Evolutionary conservation across 106 monocot genomes (phyloP).

Genomic region (Dendrobium chrysotoxum): DNA sequence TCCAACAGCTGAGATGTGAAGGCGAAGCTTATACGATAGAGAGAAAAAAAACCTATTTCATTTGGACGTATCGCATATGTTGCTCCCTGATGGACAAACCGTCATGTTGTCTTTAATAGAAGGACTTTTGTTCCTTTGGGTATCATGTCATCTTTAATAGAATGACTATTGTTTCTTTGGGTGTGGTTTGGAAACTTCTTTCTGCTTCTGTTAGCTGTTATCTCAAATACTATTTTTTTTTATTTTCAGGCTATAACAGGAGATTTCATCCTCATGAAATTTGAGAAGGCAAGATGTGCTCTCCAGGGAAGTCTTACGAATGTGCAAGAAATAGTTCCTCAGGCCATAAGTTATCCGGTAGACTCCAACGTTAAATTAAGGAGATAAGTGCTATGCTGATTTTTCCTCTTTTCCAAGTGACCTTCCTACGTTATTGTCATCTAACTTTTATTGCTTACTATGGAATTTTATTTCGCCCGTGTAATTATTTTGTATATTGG

Average conservation of each 20-base stretch:
- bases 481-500: not conserved
- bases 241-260: slow-evolving; percentile 65
- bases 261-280: slow-evolving; percentile 62
- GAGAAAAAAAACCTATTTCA: too few relatives aligned
- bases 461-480: not conserved
- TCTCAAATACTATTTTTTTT: not conserved
- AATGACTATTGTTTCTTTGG: not conserved
- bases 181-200: not conserved
- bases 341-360: slow-evolving; percentile 60
- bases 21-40: too few relatives aligned
- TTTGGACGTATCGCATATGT: too few relatives aligned
- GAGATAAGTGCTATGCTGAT: not conserved
- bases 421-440: not conserved
- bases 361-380: not conserved
- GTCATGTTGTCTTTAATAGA: not conserved
- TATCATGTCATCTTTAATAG: not conserved
- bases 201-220: not conserved
- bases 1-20: too few relatives aligned
- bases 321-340: slow-evolving; percentile 59
- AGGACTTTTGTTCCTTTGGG: not conserved
- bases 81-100: too few relatives aligned
- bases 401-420: not conserved
- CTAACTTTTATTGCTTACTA: not conserved
- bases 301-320: slow-evolving; percentile 60
- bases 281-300: slow-evolving; percentile 60